A percentile compares a stretch with the other conserved stretches of the same genome.
Evolutionary conservation across 2,329 filamentous ascomycete species (phyloP).

Genomic region (Talaromyces verruculosus): DNA sequence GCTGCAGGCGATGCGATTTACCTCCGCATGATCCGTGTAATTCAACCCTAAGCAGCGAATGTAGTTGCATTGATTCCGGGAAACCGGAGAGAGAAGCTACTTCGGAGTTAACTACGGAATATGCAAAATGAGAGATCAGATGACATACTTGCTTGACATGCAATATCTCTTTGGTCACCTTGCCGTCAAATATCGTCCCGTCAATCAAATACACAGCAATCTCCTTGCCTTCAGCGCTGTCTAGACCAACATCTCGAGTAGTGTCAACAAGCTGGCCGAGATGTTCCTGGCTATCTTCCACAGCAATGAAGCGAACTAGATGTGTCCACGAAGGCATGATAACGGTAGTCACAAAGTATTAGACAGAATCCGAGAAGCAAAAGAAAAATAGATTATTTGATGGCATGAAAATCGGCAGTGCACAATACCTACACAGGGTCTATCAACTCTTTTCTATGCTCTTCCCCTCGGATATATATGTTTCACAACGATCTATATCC

Average conservation of each 20-base stretch:
- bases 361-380: background rate
- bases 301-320: conserved; percentile 34
- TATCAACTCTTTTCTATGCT: background rate
- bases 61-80: conserved; percentile 29
- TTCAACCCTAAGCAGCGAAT: conserved; percentile 37
- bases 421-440: background rate
- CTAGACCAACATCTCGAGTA: conserved; percentile 30
- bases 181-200: conserved; percentile 33
- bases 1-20: conserved; percentile 10
- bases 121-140: too few relatives aligned
- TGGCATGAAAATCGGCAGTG: background rate
- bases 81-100: conserved; percentile 31
- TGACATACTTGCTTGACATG: conserved; percentile 27
- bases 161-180: conserved; percentile 28
- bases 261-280: conserved; percentile 34
- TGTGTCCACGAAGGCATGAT: conserved; percentile 31
- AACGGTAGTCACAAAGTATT: background rate
- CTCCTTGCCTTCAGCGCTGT: conserved; percentile 25
- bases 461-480: background rate
- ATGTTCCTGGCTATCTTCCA: conserved; percentile 32
- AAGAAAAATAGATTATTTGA: background rate
- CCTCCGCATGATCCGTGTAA: conserved; percentile 33
- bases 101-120: too few relatives aligned
- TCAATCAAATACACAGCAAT: conserved; percentile 30
- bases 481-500: background rate